These are phyloP conservation scores for Fusarium nurragi DNA, from an alignment of 2,329 filamentous ascomycete species.

Conservation along the genomic window DNA sequence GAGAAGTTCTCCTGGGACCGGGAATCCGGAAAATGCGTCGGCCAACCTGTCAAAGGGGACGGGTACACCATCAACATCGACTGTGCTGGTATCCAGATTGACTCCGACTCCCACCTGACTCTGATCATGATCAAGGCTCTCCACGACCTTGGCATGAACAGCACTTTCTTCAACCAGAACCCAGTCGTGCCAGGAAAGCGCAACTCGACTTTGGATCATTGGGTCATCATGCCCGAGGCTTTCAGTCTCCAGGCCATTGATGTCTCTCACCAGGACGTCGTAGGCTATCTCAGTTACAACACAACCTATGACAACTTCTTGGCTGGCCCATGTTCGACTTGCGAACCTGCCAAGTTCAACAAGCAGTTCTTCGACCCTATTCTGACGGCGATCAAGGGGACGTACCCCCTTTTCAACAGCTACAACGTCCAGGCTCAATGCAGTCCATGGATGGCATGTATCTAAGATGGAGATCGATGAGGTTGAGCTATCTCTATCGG, in stretches of 20 bases:
- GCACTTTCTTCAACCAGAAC: conserved; percentile 54
- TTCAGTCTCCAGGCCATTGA: conserved; percentile 51
- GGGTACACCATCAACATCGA: conserved; percentile 52
- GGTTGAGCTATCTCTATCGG: background rate
- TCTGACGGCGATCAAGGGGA: conserved; percentile 51
- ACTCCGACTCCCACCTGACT: conserved; percentile 53
- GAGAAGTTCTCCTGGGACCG: conserved; percentile 54
- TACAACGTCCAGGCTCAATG: conserved; percentile 52
- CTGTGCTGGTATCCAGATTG: conserved; percentile 51
- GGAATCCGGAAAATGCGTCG: conserved; percentile 48
- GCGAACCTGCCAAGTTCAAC: conserved; percentile 51
- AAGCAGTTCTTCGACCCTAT: conserved; percentile 51
- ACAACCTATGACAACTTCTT: conserved; percentile 53
- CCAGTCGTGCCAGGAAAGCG: conserved; percentile 49
- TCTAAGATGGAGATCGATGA: background rate
- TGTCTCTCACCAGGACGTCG: conserved; percentile 45
- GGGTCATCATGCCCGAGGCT: conserved; percentile 54
- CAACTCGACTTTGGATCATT: conserved; percentile 45
- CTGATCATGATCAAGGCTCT: conserved; percentile 53
- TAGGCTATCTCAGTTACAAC: conserved; percentile 51
- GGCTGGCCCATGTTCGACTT: conserved; percentile 49
- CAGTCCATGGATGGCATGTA: conserved; percentile 52
- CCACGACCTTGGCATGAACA: conserved; percentile 51
- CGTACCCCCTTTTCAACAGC: conserved; percentile 52
- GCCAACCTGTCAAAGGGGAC: conserved; percentile 47